Base-by-base conservation (phyloP, 2,329 filamentous ascomycete species). In the Hymenoscyphus scutula region DNA sequence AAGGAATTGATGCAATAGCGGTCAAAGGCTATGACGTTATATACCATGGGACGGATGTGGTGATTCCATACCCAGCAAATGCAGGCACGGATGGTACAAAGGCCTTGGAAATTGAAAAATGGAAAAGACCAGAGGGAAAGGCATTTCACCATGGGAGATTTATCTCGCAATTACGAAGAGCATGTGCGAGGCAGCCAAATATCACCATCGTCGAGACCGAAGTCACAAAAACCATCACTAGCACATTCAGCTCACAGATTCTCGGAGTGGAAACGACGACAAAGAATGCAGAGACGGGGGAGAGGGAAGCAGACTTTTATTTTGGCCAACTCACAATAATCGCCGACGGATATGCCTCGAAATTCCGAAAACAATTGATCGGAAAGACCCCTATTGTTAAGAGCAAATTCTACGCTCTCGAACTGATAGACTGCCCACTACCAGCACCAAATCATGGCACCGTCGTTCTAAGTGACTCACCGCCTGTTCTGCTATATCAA, bases 91-190 rank as follows among this genome's bases (percentile, higher is more conserved):
- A 59, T 13, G 61, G 61, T 53, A 59, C 29, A 41, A 62, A 3
- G 67, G 65, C 8, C 62, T 61, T 19, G 41, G 63, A 15, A 65
- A 69, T 53, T 68, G 69, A 53, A 68, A 67, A 56, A 78, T 75
- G 25, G 71, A 74, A 64, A 76, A 71, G 81, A 66, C 88, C 90
- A 1, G 83, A 91, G 72, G 95, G 95, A 45, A 82, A 89, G 65
- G 85, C 85, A 55, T 99, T 99, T 76, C 95, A 99, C 79, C 95
- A 99, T 78, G 95, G 95, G 55, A 86, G 92, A 69, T 97, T 99
- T 77, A 92, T 99, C 71, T 86, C 83, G 77, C 88, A 91, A 74
- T 79, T 99, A 68, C 86, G 95, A 64, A 82, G 83, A 70, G 89
- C 91, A 29, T 95, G 92, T 62, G 78, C 86, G 73, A 81, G 78